Evolutionary conservation across 768 basidiomycete species (phyloP).

Genomic region (Lactarius pseudohatsudake): DNA sequence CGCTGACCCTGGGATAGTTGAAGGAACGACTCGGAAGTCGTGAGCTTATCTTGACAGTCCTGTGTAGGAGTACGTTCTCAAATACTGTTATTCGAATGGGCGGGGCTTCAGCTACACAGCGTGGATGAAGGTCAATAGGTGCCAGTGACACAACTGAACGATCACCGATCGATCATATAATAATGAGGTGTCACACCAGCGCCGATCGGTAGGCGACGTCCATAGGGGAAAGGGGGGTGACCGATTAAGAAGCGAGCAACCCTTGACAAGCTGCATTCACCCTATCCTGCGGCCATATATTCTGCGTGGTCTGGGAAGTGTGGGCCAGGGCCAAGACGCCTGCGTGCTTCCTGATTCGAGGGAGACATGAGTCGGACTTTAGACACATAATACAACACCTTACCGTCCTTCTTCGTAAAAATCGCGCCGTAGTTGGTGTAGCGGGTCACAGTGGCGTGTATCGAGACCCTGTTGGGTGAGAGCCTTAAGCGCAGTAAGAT

Average conservation of each 20-base stretch:
- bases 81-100: background rate
- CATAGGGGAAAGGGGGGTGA: background rate
- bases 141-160: background rate
- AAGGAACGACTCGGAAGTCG: background rate
- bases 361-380: background rate
- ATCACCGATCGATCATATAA: background rate
- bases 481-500: slow-evolving; percentile 9
- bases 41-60: background rate
- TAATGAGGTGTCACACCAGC: background rate
- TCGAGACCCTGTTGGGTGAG: slow-evolving; percentile 13
- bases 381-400: background rate
- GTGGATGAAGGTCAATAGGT: background rate
- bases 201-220: background rate
- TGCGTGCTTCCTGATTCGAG: slow-evolving; percentile 8
- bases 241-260: background rate
- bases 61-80: background rate
- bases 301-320: background rate
- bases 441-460: slow-evolving; percentile 14
- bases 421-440: slow-evolving; percentile 10
- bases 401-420: slow-evolving; percentile 16
- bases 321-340: background rate
- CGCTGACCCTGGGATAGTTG: background rate
- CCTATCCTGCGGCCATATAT: slow-evolving; percentile 9
- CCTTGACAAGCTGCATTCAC: slow-evolving; percentile 6
- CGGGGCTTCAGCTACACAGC: background rate